These are phyloP conservation scores for Strobilomyces confusus DNA, from an alignment of 768 basidiomycete species.

Conservation along the genomic window DNA sequence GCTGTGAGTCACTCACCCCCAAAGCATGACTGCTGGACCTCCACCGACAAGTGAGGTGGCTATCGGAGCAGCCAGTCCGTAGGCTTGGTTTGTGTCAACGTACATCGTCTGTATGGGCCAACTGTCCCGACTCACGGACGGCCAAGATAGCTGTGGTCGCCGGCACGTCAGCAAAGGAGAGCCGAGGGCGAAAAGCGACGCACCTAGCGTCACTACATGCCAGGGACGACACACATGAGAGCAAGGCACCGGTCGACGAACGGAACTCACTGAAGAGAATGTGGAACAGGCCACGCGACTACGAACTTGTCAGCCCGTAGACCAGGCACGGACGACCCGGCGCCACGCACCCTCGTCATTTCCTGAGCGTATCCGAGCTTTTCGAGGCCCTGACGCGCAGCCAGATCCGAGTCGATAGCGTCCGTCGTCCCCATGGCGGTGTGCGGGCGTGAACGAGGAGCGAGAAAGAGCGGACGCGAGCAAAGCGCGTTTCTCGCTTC, in stretches of 20 bases:
- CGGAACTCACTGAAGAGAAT: conserved; percentile 47
- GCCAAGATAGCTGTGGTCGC: conserved; percentile 49
- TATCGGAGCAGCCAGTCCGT: conserved; percentile 52
- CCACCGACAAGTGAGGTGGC: conserved; percentile 53
- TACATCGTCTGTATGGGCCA: background rate
- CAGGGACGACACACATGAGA: background rate
- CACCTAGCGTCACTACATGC: conserved; percentile 47
- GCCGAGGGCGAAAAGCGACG: background rate
- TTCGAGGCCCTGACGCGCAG: conserved; percentile 37
- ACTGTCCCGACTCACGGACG: conserved; percentile 44
- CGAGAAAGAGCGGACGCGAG: background rate
- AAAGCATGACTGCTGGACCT: conserved; percentile 54
- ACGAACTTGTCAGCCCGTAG: background rate
- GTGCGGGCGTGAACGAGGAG: background rate
- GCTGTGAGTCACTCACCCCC: conserved; percentile 40
- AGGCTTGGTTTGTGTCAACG: conserved; percentile 37
- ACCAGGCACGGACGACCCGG: background rate
- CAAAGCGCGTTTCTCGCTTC: background rate
- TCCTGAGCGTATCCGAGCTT: conserved; percentile 56
- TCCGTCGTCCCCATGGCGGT: conserved; percentile 13
- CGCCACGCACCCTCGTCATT: conserved; percentile 41
- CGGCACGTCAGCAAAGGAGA: conserved; percentile 1
- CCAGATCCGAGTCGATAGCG: conserved; percentile 18
- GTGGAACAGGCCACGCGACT: conserved; percentile 51
- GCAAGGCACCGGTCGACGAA: background rate